A percentile compares a stretch with the other conserved stretches of the same genome.
Evolutionary conservation across 2,329 filamentous ascomycete genomes (phyloP).

Genomic region (Eurotiales sp.): DNA sequence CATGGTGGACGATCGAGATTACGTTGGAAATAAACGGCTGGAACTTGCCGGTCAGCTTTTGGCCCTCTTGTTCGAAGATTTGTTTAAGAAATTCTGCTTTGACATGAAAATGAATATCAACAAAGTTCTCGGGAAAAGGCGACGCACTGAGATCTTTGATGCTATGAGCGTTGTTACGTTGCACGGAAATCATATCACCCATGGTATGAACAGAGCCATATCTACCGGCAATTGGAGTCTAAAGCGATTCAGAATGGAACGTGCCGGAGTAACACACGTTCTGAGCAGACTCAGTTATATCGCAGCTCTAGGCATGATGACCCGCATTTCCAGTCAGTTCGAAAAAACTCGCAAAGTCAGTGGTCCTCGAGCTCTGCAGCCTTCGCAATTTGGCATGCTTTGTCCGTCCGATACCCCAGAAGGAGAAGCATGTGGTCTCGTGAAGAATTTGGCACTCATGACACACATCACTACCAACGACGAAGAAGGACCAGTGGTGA

Average conservation of each 20-base stretch:
- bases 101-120: constrained; percentile 92
- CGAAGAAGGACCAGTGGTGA: constrained; percentile 83
- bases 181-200: constrained; percentile 81
- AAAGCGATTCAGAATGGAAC: constrained; percentile 98
- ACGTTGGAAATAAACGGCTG: constrained; percentile 94
- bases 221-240: constrained; percentile 97
- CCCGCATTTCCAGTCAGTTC: constrained; percentile 94
- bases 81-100: constrained; percentile 92
- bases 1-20: constrained; percentile 92
- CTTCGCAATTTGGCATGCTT: constrained; percentile 97
- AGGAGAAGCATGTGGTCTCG: constrained; percentile 94
- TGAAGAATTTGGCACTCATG: constrained; percentile 98
- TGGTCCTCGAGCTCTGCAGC: constrained; percentile 90
- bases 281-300: constrained; percentile 95
- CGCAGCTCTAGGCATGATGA: constrained; percentile 98
- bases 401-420: constrained; percentile 97
- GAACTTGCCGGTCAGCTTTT: constrained; percentile 93
- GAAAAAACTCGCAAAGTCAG: constrained; percentile 97
- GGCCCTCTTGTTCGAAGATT: constrained; percentile 89
- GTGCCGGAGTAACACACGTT: constrained; percentile 94
- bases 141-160: constrained; percentile 82
- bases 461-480: constrained; percentile 98
- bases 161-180: constrained; percentile 79
- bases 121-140: constrained; percentile 91
- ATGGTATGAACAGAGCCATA: constrained; percentile 92